Evolutionary conservation across 31 red algal genomes (phyloP).

Genomic region (Odonthalia washingtoniensis): DNA sequence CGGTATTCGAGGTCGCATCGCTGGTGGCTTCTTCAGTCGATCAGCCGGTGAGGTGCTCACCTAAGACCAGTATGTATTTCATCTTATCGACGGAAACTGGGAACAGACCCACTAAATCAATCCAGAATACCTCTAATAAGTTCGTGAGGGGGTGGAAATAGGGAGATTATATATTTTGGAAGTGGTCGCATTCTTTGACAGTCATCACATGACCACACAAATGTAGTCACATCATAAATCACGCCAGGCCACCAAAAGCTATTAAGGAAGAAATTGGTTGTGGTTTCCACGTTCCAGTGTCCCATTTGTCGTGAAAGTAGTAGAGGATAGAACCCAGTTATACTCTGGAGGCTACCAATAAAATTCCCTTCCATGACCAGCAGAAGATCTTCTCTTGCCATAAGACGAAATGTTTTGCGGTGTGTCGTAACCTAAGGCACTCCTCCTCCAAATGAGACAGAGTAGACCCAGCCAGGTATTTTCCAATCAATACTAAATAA

Average conservation of each 20-base stretch:
- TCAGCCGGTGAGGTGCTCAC: neutral
- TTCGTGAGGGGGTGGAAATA: neutral
- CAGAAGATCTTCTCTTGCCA: neutral
- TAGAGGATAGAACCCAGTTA: neutral
- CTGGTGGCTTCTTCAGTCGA: neutral
- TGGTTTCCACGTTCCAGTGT: neutral
- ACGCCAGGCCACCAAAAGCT: neutral
- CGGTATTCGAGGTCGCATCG: neutral
- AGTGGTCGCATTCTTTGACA: neutral
- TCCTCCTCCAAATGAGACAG: neutral
- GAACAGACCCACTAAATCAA: neutral
- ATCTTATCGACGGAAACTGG: too few relatives aligned
- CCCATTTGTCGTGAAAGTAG: neutral
- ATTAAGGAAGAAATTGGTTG: neutral
- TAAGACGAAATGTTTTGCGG: neutral
- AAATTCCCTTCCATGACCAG: neutral
- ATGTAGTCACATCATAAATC: neutral
- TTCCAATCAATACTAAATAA: neutral
- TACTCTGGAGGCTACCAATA: neutral
- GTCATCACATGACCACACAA: neutral
- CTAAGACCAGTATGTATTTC: too few relatives aligned
- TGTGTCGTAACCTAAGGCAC: neutral
- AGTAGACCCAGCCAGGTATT: neutral
- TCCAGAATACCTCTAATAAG: neutral
- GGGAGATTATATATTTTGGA: neutral